Conservation (phyloP, 2,329 filamentous ascomycete genomes). For the Xylaria sp. region DNA sequence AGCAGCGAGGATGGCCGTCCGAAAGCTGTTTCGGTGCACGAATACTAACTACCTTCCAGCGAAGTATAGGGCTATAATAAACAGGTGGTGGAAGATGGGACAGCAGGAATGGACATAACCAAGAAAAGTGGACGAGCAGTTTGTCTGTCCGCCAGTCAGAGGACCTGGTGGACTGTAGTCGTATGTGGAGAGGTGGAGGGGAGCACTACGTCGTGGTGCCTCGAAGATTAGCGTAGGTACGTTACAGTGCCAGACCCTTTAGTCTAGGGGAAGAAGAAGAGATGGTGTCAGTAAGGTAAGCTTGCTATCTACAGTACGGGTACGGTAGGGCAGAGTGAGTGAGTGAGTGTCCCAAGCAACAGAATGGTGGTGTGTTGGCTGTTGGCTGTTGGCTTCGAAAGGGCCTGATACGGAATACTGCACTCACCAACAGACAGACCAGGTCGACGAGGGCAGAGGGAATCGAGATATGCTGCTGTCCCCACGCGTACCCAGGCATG, state of each 20-base stretch:
- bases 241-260: constrained; percentile 5
- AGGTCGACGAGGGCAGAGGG: too few relatives aligned
- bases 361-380: too few relatives aligned
- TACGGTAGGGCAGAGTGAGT: too few relatives aligned
- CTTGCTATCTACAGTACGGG: not conserved
- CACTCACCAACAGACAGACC: too few relatives aligned
- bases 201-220: not conserved
- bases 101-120: constrained; percentile 13
- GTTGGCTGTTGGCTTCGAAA: too few relatives aligned
- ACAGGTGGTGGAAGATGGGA: constrained; percentile 14
- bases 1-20: not conserved
- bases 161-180: not conserved
- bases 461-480: not conserved
- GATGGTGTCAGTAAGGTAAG: not conserved
- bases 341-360: too few relatives aligned
- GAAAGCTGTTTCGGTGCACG: constrained; percentile 10
- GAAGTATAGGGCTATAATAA: constrained; percentile 14
- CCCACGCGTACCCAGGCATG: not conserved
- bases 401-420: too few relatives aligned
- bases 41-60: constrained; percentile 9
- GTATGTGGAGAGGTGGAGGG: constrained; percentile 15
- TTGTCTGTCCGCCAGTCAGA: constrained; percentile 18
- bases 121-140: constrained; percentile 27
- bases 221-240: not conserved
- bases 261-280: not conserved